Base-by-base conservation (phyloP, 331 rosid genomes). In the Dryas integrifolia region DNA sequence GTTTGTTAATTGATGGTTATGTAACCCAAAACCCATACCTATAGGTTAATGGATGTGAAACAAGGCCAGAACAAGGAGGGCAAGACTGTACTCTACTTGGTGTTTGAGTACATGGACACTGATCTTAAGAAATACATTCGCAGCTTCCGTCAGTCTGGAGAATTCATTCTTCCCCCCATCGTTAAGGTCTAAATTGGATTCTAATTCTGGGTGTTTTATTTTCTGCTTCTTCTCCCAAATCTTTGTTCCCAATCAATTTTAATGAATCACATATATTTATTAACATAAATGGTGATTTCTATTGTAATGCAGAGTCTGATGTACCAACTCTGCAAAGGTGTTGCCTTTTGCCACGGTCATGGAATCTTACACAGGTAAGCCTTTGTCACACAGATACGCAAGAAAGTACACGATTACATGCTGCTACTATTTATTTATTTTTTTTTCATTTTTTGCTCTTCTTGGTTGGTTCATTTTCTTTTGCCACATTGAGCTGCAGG, bases 301-400 rank as follows among this genome's bases (percentile, higher is more conserved):
- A 45, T 10, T 70, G 35, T 30, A 30, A 26, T 70, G 49, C 81
- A 94, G 97, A 84, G 90, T 75, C 72, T 95, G 82, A 95, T 95
- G 98, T 95, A 76, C 82, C 97, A 95, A 77, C 96, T 95, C 7
- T 95, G 98, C 82, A 91, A 91, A 79, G 98, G 98, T 6, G 97
- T 95, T 71, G 97, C 98, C 65, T 91, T 95, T 82, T 95, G 97
- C 78, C 98, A 95, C 26, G 96, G 96, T 30, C 98, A 95, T 74
- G 97, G 98, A 48, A 89, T 95, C 82, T 82, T 95, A 68, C 98
- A 95, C 80, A 91, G 97, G 98, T 88, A 13, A 16, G 62, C n/a
- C 10, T 14, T 24, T 13, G 3, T 41, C 16, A 1, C 35, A 30
- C 35, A 30, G 35, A 30, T 30, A 30, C 2, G 3, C 35, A 30